Evolutionary conservation across 192 early-diverging fungal genomes (phyloP).

Genomic region (Mortierella claussenii): DNA sequence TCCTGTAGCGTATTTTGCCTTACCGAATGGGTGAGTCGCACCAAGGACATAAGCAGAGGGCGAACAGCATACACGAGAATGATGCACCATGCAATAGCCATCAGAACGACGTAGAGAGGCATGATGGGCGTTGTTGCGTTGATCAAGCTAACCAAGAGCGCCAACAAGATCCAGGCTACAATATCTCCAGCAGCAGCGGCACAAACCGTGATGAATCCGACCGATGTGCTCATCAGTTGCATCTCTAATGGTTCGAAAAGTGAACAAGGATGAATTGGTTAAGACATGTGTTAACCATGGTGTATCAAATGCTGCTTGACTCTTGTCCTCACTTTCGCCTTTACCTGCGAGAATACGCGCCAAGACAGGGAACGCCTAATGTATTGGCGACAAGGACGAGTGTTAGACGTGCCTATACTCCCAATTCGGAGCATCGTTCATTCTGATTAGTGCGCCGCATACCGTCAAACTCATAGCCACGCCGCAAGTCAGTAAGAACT

Average conservation of each 20-base stretch:
- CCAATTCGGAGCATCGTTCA: background rate
- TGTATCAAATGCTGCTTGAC: background rate
- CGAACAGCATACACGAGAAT: constrained; percentile 74
- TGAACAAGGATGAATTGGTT: background rate
- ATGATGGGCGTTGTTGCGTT: constrained; percentile 74
- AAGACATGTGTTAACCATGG: background rate
- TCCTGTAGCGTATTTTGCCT: no score
- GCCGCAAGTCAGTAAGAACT: constrained; percentile 82
- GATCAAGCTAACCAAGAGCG: constrained; percentile 83
- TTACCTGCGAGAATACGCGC: constrained; percentile 83
- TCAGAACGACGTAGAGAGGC: constrained; percentile 88
- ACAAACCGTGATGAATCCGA: constrained; percentile 84
- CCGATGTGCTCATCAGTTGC: constrained; percentile 80
- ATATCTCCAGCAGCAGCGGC: constrained; percentile 61
- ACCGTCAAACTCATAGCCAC: constrained; percentile 90
- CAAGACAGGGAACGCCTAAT: constrained; percentile 87
- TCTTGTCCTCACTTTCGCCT: background rate
- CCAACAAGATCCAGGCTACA: constrained; percentile 59
- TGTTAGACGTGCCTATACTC: no score
- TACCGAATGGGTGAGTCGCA: constrained; percentile 48
- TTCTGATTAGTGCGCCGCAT: constrained; percentile 3
- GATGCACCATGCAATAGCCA: constrained; percentile 70
- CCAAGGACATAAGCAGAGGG: constrained; percentile 65
- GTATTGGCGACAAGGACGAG: no score
- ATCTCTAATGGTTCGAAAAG: constrained; percentile 58